A percentile compares a stretch with the other conserved stretches of the same genome.
These are phyloP conservation scores for Bretschneidera sinensis DNA, from an alignment of 345 rosid species.

Conservation along the genomic window DNA sequence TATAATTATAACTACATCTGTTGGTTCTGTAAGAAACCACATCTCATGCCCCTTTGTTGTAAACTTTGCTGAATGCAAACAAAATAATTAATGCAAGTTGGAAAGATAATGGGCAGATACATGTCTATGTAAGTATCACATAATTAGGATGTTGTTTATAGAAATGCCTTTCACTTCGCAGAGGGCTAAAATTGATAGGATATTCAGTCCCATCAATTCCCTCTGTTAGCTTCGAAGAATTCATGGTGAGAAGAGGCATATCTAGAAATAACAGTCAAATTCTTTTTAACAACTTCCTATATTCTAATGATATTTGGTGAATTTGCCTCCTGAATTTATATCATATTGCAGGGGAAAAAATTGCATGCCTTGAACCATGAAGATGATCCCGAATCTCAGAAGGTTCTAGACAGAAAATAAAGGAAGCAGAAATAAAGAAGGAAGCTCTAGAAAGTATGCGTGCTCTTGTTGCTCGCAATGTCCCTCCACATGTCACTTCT, in stretches of 20 bases:
- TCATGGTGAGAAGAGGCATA: not conserved
- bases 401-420: slow-evolving; percentile 39
- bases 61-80: too few relatives aligned
- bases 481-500: slow-evolving; percentile 58
- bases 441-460: slow-evolving; percentile 51
- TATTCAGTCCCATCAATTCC: too few relatives aligned
- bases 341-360: slow-evolving; percentile 48
- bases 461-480: slow-evolving; percentile 46
- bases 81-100: too few relatives aligned
- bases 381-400: slow-evolving; percentile 50
- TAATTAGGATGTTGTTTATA: too few relatives aligned
- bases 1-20: too few relatives aligned
- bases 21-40: not conserved
- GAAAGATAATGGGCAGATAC: too few relatives aligned
- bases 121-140: too few relatives aligned
- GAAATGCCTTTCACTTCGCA: too few relatives aligned
- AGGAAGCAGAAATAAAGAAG: slow-evolving; percentile 36
- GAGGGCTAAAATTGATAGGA: too few relatives aligned
- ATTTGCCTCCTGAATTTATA: not conserved
- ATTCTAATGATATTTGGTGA: not conserved
- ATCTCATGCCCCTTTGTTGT: not conserved
- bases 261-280: not conserved
- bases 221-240: too few relatives aligned
- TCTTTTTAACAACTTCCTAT: not conserved
- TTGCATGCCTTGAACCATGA: slow-evolving; percentile 32